Conservation (phyloP, 805 yeast genomes). For the Ogataea paraovalis region DNA sequence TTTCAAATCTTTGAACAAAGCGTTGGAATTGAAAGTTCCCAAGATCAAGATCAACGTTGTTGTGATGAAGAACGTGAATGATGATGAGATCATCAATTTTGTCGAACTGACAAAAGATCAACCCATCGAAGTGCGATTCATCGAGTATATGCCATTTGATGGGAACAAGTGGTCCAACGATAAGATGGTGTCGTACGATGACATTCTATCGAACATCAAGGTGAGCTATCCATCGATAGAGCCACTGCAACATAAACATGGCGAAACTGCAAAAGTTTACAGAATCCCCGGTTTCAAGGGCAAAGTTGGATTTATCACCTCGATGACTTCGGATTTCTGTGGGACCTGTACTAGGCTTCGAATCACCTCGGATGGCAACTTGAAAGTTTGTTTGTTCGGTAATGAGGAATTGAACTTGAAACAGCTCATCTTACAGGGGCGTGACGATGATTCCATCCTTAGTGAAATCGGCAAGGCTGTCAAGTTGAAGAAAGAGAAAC, state of each 20-base stretch:
- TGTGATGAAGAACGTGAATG: conserved; percentile 46
- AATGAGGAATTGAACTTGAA: conserved; percentile 46
- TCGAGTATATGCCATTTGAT: conserved; percentile 57
- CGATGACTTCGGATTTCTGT: conserved; percentile 54
- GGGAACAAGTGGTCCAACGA: conserved; percentile 49
- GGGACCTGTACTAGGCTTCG: conserved; percentile 49
- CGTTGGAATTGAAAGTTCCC: conserved; percentile 41
- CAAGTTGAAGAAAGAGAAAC: conserved; percentile 43
- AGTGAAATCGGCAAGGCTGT: conserved; percentile 43
- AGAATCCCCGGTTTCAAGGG: conserved; percentile 41
- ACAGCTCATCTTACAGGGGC: conserved; percentile 38
- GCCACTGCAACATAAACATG: conserved; percentile 27
- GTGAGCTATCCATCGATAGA: conserved; percentile 28
- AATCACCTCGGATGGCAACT: conserved; percentile 49
- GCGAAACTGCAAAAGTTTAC: conserved; percentile 50
- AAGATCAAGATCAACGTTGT: conserved; percentile 48
- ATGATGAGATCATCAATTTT: conserved; percentile 48
- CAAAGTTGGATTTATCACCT: conserved; percentile 47
- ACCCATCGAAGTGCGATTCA: conserved; percentile 47
- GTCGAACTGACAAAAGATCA: conserved; percentile 36
- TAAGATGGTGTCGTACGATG: conserved; percentile 44
- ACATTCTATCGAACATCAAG: conserved; percentile 35
- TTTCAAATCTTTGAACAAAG: conserved; percentile 39
- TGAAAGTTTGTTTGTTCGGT: conserved; percentile 53
- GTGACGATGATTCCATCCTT: conserved; percentile 34